phyloP scores from a whole-genome alignment of 306 rosid species.

The Acmispon strigosus region DNA sequence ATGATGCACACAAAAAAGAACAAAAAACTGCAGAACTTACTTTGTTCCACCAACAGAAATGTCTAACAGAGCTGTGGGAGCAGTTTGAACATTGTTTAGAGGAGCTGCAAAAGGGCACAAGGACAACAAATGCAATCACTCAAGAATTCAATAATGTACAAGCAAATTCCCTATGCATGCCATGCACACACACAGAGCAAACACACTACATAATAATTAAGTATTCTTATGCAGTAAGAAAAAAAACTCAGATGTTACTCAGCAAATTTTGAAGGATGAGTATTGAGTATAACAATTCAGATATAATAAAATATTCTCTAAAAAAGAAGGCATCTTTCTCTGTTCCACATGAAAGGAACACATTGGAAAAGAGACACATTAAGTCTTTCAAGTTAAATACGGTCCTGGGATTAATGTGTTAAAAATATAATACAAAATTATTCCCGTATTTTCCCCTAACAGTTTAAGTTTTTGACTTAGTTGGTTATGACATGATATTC shows the following conservation, averaged over 20 bases:
- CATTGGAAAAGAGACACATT: background rate
- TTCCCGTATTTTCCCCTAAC: too few species aligned
- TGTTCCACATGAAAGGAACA: background rate
- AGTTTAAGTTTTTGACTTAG: too few species aligned
- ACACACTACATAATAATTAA: background rate
- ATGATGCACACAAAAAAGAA: slow-evolving; percentile 4
- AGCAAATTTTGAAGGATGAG: background rate
- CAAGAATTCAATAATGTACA: slow-evolving; percentile 4
- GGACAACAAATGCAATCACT: background rate
- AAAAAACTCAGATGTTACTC: background rate
- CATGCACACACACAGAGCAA: background rate
- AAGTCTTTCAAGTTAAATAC: background rate
- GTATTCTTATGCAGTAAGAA: background rate
- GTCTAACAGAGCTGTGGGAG: slow-evolving; percentile 69
- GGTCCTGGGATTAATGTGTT: background rate
- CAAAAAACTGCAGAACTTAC: slow-evolving; percentile 42
- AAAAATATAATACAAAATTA: too few species aligned
- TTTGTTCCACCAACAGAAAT: slow-evolving; percentile 98
- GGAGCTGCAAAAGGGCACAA: slow-evolving; percentile 41
- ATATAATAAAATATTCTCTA: background rate
- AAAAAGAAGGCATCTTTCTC: background rate
- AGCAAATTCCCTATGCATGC: background rate
- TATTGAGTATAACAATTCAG: background rate
- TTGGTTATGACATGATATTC: too few species aligned
- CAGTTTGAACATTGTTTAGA: slow-evolving; percentile 55